phyloP scores from a whole-genome alignment of 2,329 filamentous ascomycete species.

The Diaporthe destruens region DNA sequence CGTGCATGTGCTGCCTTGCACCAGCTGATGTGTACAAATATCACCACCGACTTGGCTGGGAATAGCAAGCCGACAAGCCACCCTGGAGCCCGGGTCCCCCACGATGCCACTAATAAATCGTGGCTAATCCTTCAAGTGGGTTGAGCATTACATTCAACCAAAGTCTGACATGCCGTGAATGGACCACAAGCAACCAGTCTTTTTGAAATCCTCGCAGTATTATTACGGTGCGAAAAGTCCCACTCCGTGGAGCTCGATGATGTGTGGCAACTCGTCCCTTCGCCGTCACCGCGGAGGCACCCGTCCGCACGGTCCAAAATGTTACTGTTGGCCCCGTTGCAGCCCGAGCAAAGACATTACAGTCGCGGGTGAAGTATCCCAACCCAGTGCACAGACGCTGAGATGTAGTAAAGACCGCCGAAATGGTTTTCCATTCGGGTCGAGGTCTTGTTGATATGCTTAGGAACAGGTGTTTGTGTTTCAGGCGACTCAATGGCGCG shows the following conservation, averaged over 20 bases:
- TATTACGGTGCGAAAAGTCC: not conserved
- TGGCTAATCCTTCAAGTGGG: not conserved
- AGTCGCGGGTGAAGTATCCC: not conserved
- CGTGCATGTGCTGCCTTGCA: not conserved
- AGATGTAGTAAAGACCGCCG: accelerated
- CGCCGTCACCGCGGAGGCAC: too few species aligned
- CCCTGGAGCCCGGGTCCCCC: too few species aligned
- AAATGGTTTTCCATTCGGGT: not conserved
- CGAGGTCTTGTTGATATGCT: not conserved
- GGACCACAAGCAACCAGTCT: not conserved
- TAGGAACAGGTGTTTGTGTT: not conserved
- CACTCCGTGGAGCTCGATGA: not conserved
- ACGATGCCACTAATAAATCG: not conserved
- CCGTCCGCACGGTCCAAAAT: not conserved
- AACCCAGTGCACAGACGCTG: not conserved
- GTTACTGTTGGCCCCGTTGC: not conserved
- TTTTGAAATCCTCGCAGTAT: not conserved
- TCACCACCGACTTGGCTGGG: too few species aligned
- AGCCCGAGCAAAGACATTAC: not conserved
- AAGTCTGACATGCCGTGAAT: not conserved
- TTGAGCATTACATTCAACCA: not conserved
- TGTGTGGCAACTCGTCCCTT: not conserved
- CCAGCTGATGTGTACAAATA: too few species aligned
- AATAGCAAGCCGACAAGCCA: too few species aligned
- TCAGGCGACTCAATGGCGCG: not conserved